Base-by-base conservation (phyloP, 495 filamentous ascomycete species). In the Podospora australis region DNA sequence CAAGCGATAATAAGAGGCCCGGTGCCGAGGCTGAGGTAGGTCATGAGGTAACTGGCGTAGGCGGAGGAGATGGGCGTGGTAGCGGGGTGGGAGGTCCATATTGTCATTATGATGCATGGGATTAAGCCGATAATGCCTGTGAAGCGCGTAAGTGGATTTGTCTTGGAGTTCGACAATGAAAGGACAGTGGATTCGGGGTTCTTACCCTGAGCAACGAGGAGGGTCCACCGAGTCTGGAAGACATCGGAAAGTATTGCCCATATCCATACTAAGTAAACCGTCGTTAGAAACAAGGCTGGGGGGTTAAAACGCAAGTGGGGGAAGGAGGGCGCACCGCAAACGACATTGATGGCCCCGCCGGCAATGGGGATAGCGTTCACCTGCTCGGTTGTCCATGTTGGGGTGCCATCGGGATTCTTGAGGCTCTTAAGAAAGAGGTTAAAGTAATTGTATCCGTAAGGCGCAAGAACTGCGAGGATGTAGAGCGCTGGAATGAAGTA, bases 381-480 rank as follows among this genome's bases (percentile, higher is more conserved):
- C 46, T 65, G 53, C 38, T 62, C 57, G 3, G 56, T 63, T 0
- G 56, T 53, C 67, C 66, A 70, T 11, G 30, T 51, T 13, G 64
- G 62, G 1, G 55, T 64, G 8, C 66, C 66, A 36, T 70, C 64
- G 2, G 53, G 21, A 9, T 60, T 59, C 17, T 55, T 64, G 1
- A 67, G 44, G 17, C 60, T 64, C 40, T 66, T 67, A 22, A 70
- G 36, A 40, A 70, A 70, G 0, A 70, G 56, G n/a, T 60, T 61
- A 28, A 70, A 70, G 52, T 70, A 70, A 26, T 64, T 58, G 32
- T 70, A 69, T 5, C 67, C 67, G 39, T 68, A 70, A 0, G 64
- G 51, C 6, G 62, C 66, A 3, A 70, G 46, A 0, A 68, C 67
- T 0, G 64, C 66, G n/a, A 55, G 51, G 9, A 65, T 64, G 29